These are phyloP conservation scores for Fraxinus americana DNA, from an alignment of 257 asterid genomes.

Conservation along the genomic window DNA sequence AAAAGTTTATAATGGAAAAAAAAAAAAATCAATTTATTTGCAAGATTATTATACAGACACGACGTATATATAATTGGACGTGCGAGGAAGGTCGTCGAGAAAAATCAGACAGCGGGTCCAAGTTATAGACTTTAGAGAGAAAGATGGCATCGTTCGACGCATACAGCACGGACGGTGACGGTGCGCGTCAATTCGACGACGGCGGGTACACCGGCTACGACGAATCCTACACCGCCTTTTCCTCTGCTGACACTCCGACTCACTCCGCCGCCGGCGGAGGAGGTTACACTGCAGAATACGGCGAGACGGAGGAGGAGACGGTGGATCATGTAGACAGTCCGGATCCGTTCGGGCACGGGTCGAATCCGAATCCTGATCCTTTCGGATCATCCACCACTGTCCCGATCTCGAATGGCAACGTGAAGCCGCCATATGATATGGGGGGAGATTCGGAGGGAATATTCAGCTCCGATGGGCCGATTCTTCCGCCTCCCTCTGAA, in stretches of 20 bases:
- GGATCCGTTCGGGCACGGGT: conserved; percentile 75
- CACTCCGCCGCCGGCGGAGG: conserved; percentile 35
- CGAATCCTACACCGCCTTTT: conserved; percentile 49
- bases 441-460: conserved; percentile 42
- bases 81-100: not conserved
- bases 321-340: conserved; percentile 60
- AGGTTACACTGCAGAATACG: conserved; percentile 47
- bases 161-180: conserved; percentile 65
- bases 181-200: conserved; percentile 52
- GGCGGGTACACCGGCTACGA: conserved; percentile 55
- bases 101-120: not conserved
- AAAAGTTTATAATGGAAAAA: too few species aligned
- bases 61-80: not conserved
- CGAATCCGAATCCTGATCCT: conserved; percentile 50
- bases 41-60: not conserved
- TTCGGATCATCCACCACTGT: conserved; percentile 45
- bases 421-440: conserved; percentile 1
- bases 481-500: conserved; percentile 52
- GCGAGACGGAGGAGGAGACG: conserved; percentile 52
- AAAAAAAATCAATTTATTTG: not conserved
- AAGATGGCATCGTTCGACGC: conserved; percentile 77
- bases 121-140: not conserved
- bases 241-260: conserved; percentile 65
- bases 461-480: conserved; percentile 51
- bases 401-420: conserved; percentile 50